These are phyloP conservation scores for Ceratocystis papillata DNA, from an alignment of 2,329 filamentous ascomycete genomes.

Conservation along the genomic window DNA sequence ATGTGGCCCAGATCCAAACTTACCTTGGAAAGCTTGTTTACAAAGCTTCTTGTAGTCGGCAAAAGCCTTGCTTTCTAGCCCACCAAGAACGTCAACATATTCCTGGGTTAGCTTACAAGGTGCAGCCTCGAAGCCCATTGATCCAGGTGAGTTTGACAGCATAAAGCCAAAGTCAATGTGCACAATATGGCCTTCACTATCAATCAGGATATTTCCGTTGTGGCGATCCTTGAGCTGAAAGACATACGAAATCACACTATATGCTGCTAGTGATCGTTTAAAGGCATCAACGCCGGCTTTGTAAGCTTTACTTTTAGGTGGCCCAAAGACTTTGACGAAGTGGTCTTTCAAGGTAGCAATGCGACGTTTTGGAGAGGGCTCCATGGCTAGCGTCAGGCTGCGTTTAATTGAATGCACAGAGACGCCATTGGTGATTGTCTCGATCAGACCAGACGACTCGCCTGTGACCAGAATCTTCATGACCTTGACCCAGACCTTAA, in stretches of 20 bases:
- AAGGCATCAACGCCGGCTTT: conserved; percentile 65
- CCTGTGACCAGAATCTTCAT: conserved; percentile 82
- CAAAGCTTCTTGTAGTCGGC: conserved; percentile 67
- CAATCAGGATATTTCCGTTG: conserved; percentile 77
- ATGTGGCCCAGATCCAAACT: conserved; percentile 27
- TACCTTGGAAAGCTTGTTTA: conserved; percentile 74
- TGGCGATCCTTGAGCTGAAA: conserved; percentile 77
- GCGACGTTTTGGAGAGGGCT: conserved; percentile 42
- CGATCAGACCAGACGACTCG: conserved; percentile 72
- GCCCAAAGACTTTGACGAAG: conserved; percentile 68
- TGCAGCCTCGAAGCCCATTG: conserved; percentile 74
- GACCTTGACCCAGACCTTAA: conserved; percentile 76
- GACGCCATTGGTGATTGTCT: conserved; percentile 80
- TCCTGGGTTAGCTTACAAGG: conserved; percentile 80
- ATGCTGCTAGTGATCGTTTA: conserved; percentile 69
- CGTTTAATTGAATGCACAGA: conserved; percentile 79
- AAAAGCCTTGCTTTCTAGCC: conserved; percentile 57
- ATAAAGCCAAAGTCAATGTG: conserved; percentile 89
- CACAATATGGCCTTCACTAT: conserved; percentile 75
- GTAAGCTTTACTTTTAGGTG: conserved; percentile 57
- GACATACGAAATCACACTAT: conserved; percentile 75
- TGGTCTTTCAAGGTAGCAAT: conserved; percentile 75
- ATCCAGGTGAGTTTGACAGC: conserved; percentile 75
- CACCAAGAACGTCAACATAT: conserved; percentile 74
- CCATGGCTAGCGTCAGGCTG: conserved; percentile 61